Conservation (phyloP, 768 basidiomycete species). For the Hericium erinaceus region DNA sequence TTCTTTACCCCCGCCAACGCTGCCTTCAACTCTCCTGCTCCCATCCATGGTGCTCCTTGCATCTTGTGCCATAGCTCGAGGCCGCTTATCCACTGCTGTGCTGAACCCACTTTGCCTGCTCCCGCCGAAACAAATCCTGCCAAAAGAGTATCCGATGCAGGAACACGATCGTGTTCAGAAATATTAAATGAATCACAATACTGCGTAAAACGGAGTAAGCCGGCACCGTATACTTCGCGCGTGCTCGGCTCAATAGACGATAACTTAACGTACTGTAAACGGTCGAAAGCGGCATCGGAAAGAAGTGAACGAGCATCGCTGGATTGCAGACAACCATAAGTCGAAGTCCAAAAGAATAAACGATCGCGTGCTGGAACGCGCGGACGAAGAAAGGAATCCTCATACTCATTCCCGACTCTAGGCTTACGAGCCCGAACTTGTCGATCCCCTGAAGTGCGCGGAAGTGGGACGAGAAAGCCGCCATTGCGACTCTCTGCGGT, state of each 20-base stretch:
- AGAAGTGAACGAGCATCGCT: no score
- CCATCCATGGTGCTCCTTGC: conserved; percentile 27
- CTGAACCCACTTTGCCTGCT: not conserved
- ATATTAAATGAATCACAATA: not conserved
- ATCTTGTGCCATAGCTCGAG: conserved; percentile 28
- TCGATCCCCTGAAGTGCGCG: no score
- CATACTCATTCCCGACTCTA: no score
- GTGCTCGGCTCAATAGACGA: not conserved
- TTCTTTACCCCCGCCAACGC: conserved; percentile 13
- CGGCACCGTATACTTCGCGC: not conserved
- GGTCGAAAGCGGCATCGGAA: no score
- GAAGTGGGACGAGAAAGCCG: no score
- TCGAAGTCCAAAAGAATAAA: no score
- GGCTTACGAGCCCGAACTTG: no score
- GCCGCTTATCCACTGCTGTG: conserved; percentile 24
- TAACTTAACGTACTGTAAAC: no score
- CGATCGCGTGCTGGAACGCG: no score
- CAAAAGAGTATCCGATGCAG: not conserved
- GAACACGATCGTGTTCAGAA: not conserved
- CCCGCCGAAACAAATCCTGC: not conserved
- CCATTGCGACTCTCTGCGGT: no score
- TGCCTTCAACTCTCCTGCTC: conserved; percentile 15
- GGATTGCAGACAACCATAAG: no score
- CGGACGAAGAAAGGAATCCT: no score
- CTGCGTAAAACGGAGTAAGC: not conserved